These are phyloP conservation scores for Eutypa lata DNA, from an alignment of 2,329 filamentous ascomycete species.

Conservation along the genomic window DNA sequence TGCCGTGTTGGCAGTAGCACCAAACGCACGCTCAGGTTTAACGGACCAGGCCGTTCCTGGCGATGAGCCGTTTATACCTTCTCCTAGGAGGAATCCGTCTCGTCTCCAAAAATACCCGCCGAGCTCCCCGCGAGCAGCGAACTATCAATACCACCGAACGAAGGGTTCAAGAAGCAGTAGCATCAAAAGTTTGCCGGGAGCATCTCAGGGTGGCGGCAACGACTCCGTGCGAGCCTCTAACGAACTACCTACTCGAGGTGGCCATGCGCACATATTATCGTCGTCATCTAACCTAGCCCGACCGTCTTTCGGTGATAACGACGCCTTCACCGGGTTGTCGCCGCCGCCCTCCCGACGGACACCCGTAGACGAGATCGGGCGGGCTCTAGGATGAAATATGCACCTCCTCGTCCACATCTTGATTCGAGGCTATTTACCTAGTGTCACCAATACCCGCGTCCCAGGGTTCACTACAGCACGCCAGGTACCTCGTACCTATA, in stretches of 20 bases:
- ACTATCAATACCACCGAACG: constrained; percentile 34
- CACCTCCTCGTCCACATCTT: neutral
- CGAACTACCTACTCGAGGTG: constrained; percentile 19
- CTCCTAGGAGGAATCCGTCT: constrained; percentile 50
- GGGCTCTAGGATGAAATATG: constrained; percentile 48
- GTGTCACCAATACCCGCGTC: neutral
- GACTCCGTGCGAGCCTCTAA: constrained; percentile 34
- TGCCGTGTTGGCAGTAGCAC: constrained; percentile 55
- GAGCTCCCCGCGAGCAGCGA: constrained; percentile 17
- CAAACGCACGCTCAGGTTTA: constrained; percentile 59
- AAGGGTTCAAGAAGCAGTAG: constrained; percentile 47
- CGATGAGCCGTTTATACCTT: constrained; percentile 55
- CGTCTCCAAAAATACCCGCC: constrained; percentile 50
- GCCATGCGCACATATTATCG: constrained; percentile 39
- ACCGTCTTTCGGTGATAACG: constrained; percentile 43
- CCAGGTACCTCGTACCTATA: no score
- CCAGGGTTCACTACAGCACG: no score
- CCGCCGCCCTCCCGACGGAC: constrained; percentile 44
- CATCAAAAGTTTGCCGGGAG: constrained; percentile 38
- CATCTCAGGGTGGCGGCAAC: constrained; percentile 33
- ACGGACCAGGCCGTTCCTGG: constrained; percentile 61
- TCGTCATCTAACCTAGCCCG: constrained; percentile 41
- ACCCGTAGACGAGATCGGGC: constrained; percentile 46
- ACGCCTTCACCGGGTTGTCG: constrained; percentile 43
- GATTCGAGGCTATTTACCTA: neutral